phyloP scores from a whole-genome alignment of 768 basidiomycete genomes.

The Pleurotus eryngii region DNA sequence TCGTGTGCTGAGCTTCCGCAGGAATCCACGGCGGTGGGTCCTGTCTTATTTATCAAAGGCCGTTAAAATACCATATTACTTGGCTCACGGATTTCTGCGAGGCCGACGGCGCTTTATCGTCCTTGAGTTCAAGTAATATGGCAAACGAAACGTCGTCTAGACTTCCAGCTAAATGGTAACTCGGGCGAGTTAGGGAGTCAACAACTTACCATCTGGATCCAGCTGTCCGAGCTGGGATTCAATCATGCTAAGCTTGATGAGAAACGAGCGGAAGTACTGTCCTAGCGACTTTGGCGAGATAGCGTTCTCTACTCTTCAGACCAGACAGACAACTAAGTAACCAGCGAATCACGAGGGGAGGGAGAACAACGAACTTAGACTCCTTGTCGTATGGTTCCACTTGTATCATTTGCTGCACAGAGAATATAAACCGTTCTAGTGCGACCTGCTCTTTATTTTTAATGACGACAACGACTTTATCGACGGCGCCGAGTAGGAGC shows the following conservation, averaged over 20 bases:
- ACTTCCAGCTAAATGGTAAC: not conserved
- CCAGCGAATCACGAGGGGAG: too few relatives aligned
- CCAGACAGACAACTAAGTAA: not conserved
- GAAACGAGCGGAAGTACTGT: conserved; percentile 79
- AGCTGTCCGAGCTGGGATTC: conserved; percentile 67
- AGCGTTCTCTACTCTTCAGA: conserved; percentile 63
- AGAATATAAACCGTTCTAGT: conserved; percentile 89
- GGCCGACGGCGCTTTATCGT: conserved; percentile 54
- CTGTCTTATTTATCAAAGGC: conserved; percentile 22
- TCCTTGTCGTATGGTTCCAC: conserved; percentile 71
- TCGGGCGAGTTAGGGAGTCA: not conserved
- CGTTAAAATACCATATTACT: not conserved
- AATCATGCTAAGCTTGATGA: conserved; percentile 77
- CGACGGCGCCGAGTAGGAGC: conserved; percentile 64
- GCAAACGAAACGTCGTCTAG: conserved; percentile 76
- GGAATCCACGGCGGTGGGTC: conserved; percentile 82
- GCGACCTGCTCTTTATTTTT: conserved; percentile 77
- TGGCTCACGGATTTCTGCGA: conserved; percentile 41
- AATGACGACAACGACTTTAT: conserved; percentile 80
- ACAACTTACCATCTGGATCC: conserved; percentile 45
- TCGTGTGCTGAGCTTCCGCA: conserved; percentile 66
- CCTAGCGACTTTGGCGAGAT: conserved; percentile 61
- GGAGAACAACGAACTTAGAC: conserved; percentile 42
- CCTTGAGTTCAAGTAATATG: conserved; percentile 77
- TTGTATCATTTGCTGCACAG: conserved; percentile 77